phyloP scores from a whole-genome alignment of 2,329 filamentous ascomycete species.

The Apiospora rasikravindrae region DNA sequence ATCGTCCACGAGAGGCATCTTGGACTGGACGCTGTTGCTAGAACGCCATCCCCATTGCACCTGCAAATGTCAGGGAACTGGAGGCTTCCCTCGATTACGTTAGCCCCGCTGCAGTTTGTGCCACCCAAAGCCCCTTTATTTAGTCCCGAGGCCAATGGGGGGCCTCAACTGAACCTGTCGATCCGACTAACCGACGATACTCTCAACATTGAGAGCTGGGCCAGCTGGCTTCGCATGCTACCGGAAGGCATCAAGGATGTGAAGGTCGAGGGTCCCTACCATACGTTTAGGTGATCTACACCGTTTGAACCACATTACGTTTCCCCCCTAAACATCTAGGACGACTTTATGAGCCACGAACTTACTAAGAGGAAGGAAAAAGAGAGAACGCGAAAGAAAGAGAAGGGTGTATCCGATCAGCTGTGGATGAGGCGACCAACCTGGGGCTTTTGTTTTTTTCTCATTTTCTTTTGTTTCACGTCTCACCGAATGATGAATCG shows the following conservation, averaged over 20 bases:
- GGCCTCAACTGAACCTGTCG: conserved; percentile 54
- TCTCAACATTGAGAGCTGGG: conserved; percentile 59
- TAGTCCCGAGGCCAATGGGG: conserved; percentile 40
- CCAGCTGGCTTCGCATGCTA: conserved; percentile 64
- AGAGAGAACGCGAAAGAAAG: neutral
- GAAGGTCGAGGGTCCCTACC: conserved; percentile 55
- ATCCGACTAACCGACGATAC: conserved; percentile 57
- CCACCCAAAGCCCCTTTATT: conserved; percentile 46
- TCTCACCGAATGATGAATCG: conserved; percentile 2
- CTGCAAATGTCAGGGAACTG: conserved; percentile 61
- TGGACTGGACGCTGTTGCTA: conserved; percentile 53
- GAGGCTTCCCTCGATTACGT: conserved; percentile 59
- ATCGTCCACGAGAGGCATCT: conserved; percentile 56
- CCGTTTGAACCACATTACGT: neutral
- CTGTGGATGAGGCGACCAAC: neutral
- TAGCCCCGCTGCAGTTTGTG: conserved; percentile 53
- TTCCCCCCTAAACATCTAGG: neutral
- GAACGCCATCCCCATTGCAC: conserved; percentile 59
- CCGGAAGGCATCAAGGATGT: conserved; percentile 62
- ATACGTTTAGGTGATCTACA: conserved; percentile 19
- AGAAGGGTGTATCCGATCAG: neutral
- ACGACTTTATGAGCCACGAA: conserved; percentile 14
- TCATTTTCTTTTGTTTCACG: conserved; percentile 12
- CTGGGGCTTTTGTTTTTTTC: neutral
- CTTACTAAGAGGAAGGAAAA: neutral